Evolutionary conservation across 768 basidiomycete genomes (phyloP).

Genomic region (Pleurotus giganteus): DNA sequence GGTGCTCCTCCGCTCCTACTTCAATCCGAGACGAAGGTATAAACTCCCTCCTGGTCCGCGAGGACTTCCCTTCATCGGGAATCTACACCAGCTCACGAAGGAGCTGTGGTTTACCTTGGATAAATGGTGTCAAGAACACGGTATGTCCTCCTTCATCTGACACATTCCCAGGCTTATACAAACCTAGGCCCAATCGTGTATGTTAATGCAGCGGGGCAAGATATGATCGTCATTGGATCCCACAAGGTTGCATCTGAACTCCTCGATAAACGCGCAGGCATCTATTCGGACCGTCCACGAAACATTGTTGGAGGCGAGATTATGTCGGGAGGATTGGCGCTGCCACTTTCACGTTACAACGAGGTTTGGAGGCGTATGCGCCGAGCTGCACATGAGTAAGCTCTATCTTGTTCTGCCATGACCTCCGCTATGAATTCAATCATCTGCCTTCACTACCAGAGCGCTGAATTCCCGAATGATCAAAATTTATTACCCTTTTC

Average conservation of each 20-base stretch:
- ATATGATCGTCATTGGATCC: constrained; percentile 7
- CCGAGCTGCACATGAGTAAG: constrained; percentile 23
- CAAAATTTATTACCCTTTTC: constrained; percentile 2
- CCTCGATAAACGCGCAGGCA: constrained; percentile 17
- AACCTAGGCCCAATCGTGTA: constrained; percentile 8
- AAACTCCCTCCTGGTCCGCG: constrained; percentile 11
- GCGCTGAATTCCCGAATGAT: constrained; percentile 4
- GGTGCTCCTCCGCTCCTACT: too few species aligned
- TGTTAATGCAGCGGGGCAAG: constrained; percentile 8
- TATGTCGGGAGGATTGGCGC: constrained; percentile 20
- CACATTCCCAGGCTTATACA: not conserved
- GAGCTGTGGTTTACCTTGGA: not conserved
- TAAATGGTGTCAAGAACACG: not conserved
- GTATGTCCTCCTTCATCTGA: not conserved
- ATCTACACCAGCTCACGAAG: constrained; percentile 2
- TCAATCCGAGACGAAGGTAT: too few species aligned
- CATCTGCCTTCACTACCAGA: not conserved
- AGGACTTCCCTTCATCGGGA: constrained; percentile 9
- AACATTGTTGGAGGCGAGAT: constrained; percentile 16
- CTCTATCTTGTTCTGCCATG: too few species aligned
- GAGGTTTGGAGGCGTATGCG: constrained; percentile 24
- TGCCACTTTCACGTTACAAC: not conserved
- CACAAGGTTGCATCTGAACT: constrained; percentile 9
- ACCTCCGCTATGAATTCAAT: too few species aligned
- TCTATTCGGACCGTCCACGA: constrained; percentile 21